Conservation (phyloP, 202 grass and related monocot species). For the Sporobolus alterniflorus region DNA sequence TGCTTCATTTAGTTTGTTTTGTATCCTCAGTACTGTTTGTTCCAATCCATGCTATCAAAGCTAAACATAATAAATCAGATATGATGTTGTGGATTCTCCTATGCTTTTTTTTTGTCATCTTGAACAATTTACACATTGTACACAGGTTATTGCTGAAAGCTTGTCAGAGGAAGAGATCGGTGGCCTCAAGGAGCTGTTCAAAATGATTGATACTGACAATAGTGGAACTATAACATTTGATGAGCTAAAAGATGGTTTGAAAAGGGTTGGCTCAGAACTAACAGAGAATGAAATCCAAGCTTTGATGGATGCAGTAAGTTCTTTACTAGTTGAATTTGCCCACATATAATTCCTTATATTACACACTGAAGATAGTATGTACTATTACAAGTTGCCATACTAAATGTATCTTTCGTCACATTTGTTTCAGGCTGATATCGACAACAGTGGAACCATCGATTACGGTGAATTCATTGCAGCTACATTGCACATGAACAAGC, state of each 20-base stretch:
- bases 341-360: slow-evolving; percentile 13
- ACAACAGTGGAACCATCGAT: slow-evolving; percentile 89
- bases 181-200: slow-evolving; percentile 96
- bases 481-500: slow-evolving; percentile 98
- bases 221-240: slow-evolving; percentile 98
- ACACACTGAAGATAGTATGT: background rate
- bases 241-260: slow-evolving; percentile 93
- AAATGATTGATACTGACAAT: slow-evolving; percentile 96
- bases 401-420: slow-evolving; percentile 10
- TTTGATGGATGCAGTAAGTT: slow-evolving; percentile 93
- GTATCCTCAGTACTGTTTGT: background rate
- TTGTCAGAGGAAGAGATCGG: slow-evolving; percentile 99
- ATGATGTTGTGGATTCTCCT: background rate
- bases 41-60: slow-evolving; percentile 7
- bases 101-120: slow-evolving; percentile 3
- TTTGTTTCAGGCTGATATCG: slow-evolving; percentile 79
- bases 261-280: slow-evolving; percentile 91
- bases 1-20: background rate
- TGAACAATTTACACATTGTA: slow-evolving; percentile 27
- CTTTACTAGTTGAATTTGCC: slow-evolving; percentile 3
- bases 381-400: background rate
- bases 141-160: slow-evolving; percentile 96
- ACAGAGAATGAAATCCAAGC: slow-evolving; percentile 91
- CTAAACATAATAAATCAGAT: background rate
- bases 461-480: slow-evolving; percentile 96